phyloP scores from a whole-genome alignment of 2,329 filamentous ascomycete species.

The Escovopsis weberi region DNA sequence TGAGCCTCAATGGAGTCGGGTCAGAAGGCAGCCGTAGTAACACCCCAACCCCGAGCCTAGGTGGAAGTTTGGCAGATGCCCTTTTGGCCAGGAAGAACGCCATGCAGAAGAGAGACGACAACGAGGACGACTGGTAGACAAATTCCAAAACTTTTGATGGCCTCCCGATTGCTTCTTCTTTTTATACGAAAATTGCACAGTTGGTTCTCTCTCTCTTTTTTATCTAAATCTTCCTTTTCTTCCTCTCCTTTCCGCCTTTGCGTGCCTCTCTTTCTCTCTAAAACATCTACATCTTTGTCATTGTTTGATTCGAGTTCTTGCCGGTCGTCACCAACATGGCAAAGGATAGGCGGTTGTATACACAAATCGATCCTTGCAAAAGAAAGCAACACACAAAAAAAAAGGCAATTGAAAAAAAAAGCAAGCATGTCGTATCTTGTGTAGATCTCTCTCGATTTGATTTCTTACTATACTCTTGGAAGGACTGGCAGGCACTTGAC shows the following conservation, averaged over 20 bases:
- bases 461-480: neutral
- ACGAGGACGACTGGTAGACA: slow-evolving; percentile 54
- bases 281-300: too few species aligned
- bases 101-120: slow-evolving; percentile 55
- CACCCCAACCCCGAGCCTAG: slow-evolving; percentile 58
- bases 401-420: neutral
- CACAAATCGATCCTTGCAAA: slow-evolving; percentile 1
- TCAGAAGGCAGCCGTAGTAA: slow-evolving; percentile 50
- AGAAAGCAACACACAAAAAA: neutral
- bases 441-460: neutral
- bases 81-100: slow-evolving; percentile 61
- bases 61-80: slow-evolving; percentile 65
- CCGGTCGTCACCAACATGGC: neutral
- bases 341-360: slow-evolving; percentile 2
- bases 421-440: neutral
- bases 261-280: too few species aligned
- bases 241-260: neutral
- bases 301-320: too few species aligned
- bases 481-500: neutral
- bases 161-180: neutral
- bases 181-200: slow-evolving; percentile 1
- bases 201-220: slow-evolving; percentile 3
- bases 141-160: neutral
- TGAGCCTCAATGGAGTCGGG: slow-evolving; percentile 46
- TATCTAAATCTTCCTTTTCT: slow-evolving; percentile 2